Evolutionary conservation across 164 flowering plant genomes (phyloP), one percentile per base, ranked within the genome.

Genomic region (Piper longum): DNA sequence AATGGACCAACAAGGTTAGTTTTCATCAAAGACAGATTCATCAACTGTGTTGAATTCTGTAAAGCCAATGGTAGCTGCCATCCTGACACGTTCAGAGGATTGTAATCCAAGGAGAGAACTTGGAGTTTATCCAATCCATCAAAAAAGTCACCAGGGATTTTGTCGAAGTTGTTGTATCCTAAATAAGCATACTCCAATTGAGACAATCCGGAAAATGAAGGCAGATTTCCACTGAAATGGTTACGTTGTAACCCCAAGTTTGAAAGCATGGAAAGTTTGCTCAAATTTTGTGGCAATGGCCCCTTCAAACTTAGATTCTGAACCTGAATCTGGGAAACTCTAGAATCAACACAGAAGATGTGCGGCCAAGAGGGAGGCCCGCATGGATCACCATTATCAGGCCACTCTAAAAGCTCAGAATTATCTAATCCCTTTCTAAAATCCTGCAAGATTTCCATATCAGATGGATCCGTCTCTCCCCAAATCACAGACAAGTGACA

Each of bases 241-340:
- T 89, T 89, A 62, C 73, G 73, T 72, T 87, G 95, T 51, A 90
- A 79, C 14, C 95, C 97, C 58, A 90, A 51, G 70, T 88, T 83
- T 16, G 1, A 7, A 56, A 90, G 80, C 76, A 48, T 77, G 4
- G 80, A 57, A 16, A 90, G 80, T 71, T 74, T 74, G 71, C 87
- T 90, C 68, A 90, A 80, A 43, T 77, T 82, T 54, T 66, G 77
- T 36, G 97, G 97, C 4, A 90, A 69, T 44, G 85, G 66, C 2
- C 97, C 97, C 13, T 70, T 72, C 41, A 90, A 76, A 6, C 91
- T 86, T 64, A 90, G 42, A 42, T 65, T 54, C 66, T 75, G 74
- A 45, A 78, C 85, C 67, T 90, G 95, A 81, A 90, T 83, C 66
- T 90, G 97, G 6, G 90, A 14, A 43, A 90, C 80, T 71, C 91